Evolutionary conservation across 768 basidiomycete genomes (phyloP), one percentile per base, ranked within the genome.

Genomic region (Boletus sensibilis): DNA sequence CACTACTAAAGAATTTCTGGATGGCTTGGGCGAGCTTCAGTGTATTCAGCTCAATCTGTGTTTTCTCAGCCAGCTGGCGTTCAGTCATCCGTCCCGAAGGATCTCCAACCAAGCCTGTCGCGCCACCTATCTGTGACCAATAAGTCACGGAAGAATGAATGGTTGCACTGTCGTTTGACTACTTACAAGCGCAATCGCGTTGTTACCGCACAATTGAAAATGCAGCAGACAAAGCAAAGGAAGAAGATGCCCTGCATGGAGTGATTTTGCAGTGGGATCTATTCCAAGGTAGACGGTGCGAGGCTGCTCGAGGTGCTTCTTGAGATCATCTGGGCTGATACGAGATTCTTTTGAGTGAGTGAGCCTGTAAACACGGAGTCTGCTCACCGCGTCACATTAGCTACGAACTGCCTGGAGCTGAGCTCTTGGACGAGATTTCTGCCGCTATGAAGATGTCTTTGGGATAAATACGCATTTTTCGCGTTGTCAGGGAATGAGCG

Each of bases 21-120:
- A 98, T 78, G 50, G 85, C 85, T 11, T 72, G 67, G 0, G 82
- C 81, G 52, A 99, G 83, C 18, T 77, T 75, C 13, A 64, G 53
- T 41, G 88, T 85, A 64, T 98, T 98, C 50, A 74, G 59, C 38
- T 83, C 77, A 4, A 94, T 82, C 49, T 83, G 78, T 11, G 79
- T 71, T 13, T 73, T 70, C 35, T 86, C 78, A 5, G 93, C 82
- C 4, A 84, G 78, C 52, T 85, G 81, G 21, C 97, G 85, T 72
- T 97, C 96, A 0, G 83, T 83, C 5, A 81, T 79, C 35, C 95
- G 82, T 2, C 97, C 96, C 5, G 95, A 96, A 9, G 97, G 97
- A 68, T 99, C 97, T 7, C 97, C 97, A 43, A 99, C 87, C n/a
- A 89, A 85, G 10, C 94, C 97, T 0, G 96, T 98, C 10, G 94